These are phyloP conservation scores for Talaromyces sp. DNA, from an alignment of 2,329 filamentous ascomycete genomes.

Conservation along the genomic window DNA sequence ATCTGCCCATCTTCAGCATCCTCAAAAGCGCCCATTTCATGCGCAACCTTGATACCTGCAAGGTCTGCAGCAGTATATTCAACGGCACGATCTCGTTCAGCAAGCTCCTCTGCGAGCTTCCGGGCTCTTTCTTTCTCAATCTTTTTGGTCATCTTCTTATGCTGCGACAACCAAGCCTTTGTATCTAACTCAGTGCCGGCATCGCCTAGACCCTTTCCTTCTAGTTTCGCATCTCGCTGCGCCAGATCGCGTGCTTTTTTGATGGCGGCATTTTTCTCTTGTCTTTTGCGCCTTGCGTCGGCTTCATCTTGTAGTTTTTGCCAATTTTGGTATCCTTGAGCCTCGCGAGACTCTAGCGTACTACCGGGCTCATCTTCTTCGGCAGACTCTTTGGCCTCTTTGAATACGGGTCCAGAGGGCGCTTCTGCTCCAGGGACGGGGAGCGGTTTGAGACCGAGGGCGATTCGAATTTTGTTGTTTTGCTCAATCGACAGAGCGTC, in stretches of 20 bases:
- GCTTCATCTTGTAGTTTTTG: conserved; percentile 64
- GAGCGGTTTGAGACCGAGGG: conserved; percentile 84
- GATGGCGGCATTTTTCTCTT: conserved; percentile 76
- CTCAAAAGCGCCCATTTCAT: conserved; percentile 77
- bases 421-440: conserved; percentile 67
- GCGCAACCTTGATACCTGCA: conserved; percentile 85
- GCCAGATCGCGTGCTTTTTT: conserved; percentile 84
- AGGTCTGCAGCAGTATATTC: conserved; percentile 85
- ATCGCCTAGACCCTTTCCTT: conserved; percentile 83
- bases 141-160: conserved; percentile 92
- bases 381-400: conserved; percentile 37
- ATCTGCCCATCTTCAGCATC: conserved; percentile 79
- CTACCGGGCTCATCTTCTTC: conserved; percentile 69
- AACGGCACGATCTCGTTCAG: conserved; percentile 68
- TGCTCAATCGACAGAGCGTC: conserved; percentile 76
- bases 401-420: conserved; percentile 56
- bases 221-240: conserved; percentile 69
- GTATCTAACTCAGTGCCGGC: conserved; percentile 67
- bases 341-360: conserved; percentile 69
- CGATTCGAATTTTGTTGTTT: conserved; percentile 85
- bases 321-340: conserved; percentile 47
- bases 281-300: conserved; percentile 70
- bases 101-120: conserved; percentile 70
- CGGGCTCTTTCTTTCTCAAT: conserved; percentile 72
- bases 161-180: conserved; percentile 78